Evolutionary conservation across 768 basidiomycete species (phyloP), one percentile per base, ranked within the genome.

Genomic region (Mycena chlorophos): DNA sequence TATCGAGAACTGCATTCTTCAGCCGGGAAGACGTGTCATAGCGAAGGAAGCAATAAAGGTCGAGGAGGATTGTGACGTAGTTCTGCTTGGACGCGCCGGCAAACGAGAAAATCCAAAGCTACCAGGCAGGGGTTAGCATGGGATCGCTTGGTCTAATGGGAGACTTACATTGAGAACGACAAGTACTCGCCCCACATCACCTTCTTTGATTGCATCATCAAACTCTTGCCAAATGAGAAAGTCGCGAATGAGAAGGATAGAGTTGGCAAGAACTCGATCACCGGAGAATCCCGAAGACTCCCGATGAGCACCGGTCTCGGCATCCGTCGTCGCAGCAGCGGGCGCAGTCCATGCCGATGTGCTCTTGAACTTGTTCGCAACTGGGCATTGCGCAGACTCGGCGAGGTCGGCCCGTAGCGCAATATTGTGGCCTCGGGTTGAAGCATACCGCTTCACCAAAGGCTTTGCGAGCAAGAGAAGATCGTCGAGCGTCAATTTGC

Each of bases 111-210:
- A 62, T 55, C 63, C 60, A 66, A 22, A 61, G 49, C 65, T 68
- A 34, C 40, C 14, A 23, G 20, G n/a, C n/a, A n/a, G 30, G 14
- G 39, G 6, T 3, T 6, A 40, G 39, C 19, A 6, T 19, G 19
- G 20, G 10, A 20, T 13, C 10, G 8, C 10, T 6, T 40, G 12
- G 10, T 40, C 12, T n/a, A 34, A 37, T 57, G 4, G 34, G 34
- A 28, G n/a, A 25, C 45, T 22, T 28, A 69, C 70, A 66, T 70
- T 71, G 29, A 71, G 37, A 8, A 62, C 57, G 39, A 71, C 66
- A 20, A 61, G 65, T 0, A 67, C 63, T 2, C 66, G 63, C 1
- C 71, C 70, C 31, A 65, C 63, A 56, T 71, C 67, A 3, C 72
- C 71, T 23, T 69, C 69, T 4, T 69, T 47, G 14, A 66, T 52